Evolutionary conservation across 2,329 filamentous ascomycete genomes (phyloP).

Genomic region (Didymellaceae sp.): DNA sequence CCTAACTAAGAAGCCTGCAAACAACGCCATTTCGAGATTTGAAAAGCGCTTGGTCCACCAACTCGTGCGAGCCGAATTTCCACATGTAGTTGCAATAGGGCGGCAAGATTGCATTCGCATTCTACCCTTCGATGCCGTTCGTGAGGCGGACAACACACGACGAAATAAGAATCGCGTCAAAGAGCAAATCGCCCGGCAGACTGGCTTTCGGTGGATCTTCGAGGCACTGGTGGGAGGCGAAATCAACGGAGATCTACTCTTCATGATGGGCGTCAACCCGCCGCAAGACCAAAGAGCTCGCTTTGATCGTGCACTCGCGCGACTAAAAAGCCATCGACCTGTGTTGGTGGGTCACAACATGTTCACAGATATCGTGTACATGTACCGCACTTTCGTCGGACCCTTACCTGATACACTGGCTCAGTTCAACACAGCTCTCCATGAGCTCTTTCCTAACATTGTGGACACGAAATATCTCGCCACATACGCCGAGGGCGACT

Average conservation of each 20-base stretch:
- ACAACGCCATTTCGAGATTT: conserved; percentile 51
- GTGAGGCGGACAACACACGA: conserved; percentile 52
- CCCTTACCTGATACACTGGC: conserved; percentile 60
- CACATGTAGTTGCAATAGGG: conserved; percentile 52
- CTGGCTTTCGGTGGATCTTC: conserved; percentile 59
- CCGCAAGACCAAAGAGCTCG: conserved; percentile 43
- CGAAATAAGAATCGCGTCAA: conserved; percentile 48
- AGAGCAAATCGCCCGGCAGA: conserved; percentile 52
- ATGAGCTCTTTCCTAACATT: conserved; percentile 62
- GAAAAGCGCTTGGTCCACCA: conserved; percentile 72
- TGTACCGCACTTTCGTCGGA: conserved; percentile 69
- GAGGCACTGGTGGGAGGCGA: conserved; percentile 53
- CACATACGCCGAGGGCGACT: conserved; percentile 61
- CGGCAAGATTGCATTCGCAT: conserved; percentile 54
- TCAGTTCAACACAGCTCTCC: conserved; percentile 60
- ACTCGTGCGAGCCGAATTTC: conserved; percentile 68
- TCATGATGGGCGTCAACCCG: conserved; percentile 45
- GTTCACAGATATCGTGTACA: conserved; percentile 68
- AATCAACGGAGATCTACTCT: conserved; percentile 46
- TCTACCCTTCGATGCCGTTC: conserved; percentile 49
- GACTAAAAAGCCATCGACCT: conserved; percentile 55
- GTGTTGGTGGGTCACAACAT: conserved; percentile 70
- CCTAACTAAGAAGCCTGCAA: conserved; percentile 19
- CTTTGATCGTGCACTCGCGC: conserved; percentile 50
- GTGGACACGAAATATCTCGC: conserved; percentile 70